Percentiles rank a stretch among this genome's conserved stretches.
These are phyloP conservation scores for Mycosarcoma mackinlayi DNA, from an alignment of 1,284 basidiomycete genomes.

Conservation along the genomic window DNA sequence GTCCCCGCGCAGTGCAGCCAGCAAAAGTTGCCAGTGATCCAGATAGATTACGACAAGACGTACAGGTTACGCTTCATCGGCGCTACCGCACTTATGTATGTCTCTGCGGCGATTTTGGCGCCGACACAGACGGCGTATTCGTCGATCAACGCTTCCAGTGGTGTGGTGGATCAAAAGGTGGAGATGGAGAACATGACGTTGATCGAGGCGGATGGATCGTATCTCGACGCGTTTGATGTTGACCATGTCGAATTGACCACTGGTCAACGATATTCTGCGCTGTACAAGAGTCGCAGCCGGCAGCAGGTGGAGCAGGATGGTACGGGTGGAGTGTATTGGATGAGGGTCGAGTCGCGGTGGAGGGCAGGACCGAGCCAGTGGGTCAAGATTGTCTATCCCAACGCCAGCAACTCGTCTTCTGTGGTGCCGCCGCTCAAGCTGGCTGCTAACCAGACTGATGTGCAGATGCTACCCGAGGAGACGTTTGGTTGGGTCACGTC, in stretches of 20 bases:
- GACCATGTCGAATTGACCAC: conserved; percentile 44
- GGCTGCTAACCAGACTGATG: background rate
- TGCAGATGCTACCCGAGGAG: conserved; percentile 23
- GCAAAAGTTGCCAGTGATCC: conserved; percentile 16
- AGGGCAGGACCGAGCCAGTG: conserved; percentile 35
- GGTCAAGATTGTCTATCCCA: conserved; percentile 31
- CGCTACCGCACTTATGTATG: conserved; percentile 33
- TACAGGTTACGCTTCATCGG: conserved; percentile 51
- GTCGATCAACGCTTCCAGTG: background rate
- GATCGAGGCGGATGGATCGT: conserved; percentile 58
- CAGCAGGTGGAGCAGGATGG: conserved; percentile 36
- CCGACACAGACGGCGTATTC: conserved; percentile 15
- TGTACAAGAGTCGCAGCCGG: conserved; percentile 24
- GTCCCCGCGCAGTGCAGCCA: conserved; percentile 4
- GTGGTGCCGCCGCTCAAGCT: conserved; percentile 1
- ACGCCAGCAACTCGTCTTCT: background rate
- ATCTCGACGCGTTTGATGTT: conserved; percentile 32
- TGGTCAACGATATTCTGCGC: conserved; percentile 57
- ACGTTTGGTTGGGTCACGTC: conserved; percentile 46
- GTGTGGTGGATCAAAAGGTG: background rate
- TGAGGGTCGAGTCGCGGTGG: conserved; percentile 50
- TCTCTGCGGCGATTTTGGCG: conserved; percentile 22
- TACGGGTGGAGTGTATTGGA: conserved; percentile 43
- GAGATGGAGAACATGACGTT: conserved; percentile 30
- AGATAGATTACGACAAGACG: conserved; percentile 48